Conservation (phyloP, 805 yeast species). For the Priceomyces medius region DNA sequence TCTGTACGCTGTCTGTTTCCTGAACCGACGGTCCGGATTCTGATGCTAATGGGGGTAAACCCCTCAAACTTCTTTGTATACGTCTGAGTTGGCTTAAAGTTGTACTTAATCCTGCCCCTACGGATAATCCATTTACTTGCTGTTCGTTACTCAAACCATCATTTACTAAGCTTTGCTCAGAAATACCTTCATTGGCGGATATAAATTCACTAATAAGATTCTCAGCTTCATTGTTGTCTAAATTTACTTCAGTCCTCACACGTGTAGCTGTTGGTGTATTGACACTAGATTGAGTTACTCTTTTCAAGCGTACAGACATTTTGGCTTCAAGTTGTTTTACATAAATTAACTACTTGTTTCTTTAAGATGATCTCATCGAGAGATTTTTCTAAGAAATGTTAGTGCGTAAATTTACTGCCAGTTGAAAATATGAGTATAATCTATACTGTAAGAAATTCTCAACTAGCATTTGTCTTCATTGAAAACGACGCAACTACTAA, state of each 20-base stretch:
- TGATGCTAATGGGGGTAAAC: conserved; percentile 61
- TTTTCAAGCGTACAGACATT: conserved; percentile 38
- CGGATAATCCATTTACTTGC: conserved; percentile 31
- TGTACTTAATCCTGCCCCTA: conserved; percentile 32
- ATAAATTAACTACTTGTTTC: background rate
- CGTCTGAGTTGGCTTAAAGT: conserved; percentile 64
- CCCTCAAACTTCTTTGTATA: conserved; percentile 74
- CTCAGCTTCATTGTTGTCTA: conserved; percentile 47
- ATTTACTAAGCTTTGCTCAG: conserved; percentile 22
- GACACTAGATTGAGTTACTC: conserved; percentile 43
- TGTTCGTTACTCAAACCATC: conserved; percentile 21
- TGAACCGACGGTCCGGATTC: conserved; percentile 12
- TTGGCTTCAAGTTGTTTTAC: too few relatives aligned
- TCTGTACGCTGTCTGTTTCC: conserved; percentile 12
- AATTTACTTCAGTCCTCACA: conserved; percentile 23
- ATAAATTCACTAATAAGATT: conserved; percentile 44
- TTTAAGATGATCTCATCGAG: conserved; percentile 3
- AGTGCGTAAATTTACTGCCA: background rate
- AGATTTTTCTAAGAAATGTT: conserved; percentile 1
- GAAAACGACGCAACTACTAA: background rate
- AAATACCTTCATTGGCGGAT: conserved; percentile 33
- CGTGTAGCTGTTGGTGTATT: conserved; percentile 47
- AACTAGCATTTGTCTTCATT: background rate
- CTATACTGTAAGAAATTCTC: background rate
- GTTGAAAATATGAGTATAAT: background rate